Conservation (phyloP, 1,284 basidiomycete genomes). For the Ustilago trichophora region DNA sequence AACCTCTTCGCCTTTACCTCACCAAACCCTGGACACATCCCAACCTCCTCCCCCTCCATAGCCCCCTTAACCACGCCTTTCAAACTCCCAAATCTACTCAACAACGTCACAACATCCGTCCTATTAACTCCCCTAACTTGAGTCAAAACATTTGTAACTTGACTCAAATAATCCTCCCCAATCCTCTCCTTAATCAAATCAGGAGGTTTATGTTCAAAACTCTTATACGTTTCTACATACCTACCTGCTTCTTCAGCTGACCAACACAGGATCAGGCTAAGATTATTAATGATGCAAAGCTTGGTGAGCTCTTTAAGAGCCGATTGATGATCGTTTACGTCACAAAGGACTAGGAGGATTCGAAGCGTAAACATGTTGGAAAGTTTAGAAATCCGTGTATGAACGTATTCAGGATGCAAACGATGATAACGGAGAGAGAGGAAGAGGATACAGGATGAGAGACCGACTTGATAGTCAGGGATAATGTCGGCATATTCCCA, state of each 20-base stretch:
- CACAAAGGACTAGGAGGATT: slow-evolving; percentile 88
- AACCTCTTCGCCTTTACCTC: slow-evolving; percentile 85
- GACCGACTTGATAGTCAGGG: slow-evolving; percentile 72
- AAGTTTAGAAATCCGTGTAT: slow-evolving; percentile 86
- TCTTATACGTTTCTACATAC: slow-evolving; percentile 90
- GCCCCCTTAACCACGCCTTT: slow-evolving; percentile 27
- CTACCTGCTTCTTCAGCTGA: slow-evolving; percentile 86
- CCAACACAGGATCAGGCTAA: slow-evolving; percentile 92
- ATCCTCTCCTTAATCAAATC: slow-evolving; percentile 92
- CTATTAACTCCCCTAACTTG: slow-evolving; percentile 93
- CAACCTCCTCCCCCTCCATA: slow-evolving; percentile 76
- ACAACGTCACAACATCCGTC: slow-evolving; percentile 95
- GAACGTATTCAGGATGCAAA: slow-evolving; percentile 96
- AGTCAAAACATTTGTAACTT: slow-evolving; percentile 85
- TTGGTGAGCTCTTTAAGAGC: slow-evolving; percentile 92
- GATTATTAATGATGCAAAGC: slow-evolving; percentile 79
- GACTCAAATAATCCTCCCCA: slow-evolving; percentile 84
- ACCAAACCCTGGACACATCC: slow-evolving; percentile 89
- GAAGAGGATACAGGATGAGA: slow-evolving; percentile 57
- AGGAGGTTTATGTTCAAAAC: slow-evolving; percentile 91
- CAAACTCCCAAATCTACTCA: slow-evolving; percentile 25
- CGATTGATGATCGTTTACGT: slow-evolving; percentile 88
- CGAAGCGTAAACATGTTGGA: slow-evolving; percentile 82
- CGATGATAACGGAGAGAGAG: slow-evolving; percentile 90
- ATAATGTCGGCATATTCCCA: slow-evolving; percentile 95